phyloP scores from a whole-genome alignment of 495 filamentous ascomycete genomes.

The Lasiosphaeria miniovina region DNA sequence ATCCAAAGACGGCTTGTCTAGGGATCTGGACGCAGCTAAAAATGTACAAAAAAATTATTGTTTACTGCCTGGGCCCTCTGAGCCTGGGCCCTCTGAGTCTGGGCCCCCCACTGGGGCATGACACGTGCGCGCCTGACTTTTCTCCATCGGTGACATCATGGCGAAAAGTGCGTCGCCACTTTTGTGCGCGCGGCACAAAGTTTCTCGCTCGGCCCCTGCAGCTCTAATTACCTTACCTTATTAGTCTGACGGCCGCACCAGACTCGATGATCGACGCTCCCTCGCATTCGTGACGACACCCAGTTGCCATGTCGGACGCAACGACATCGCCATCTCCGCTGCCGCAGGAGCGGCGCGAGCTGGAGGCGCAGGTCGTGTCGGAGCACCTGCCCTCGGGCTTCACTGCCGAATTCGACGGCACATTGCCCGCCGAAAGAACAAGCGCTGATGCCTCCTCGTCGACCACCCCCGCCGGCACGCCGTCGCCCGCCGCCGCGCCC shows the following conservation, averaged over 20 bases:
- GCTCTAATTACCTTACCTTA: not conserved
- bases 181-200: not conserved
- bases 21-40: no score
- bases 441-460: constrained; percentile 14
- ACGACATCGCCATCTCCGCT: not conserved
- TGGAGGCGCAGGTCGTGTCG: constrained; percentile 38
- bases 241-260: not conserved
- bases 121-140: not conserved
- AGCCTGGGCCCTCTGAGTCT: no score
- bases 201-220: not conserved
- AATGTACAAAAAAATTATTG: no score
- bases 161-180: not conserved
- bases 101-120: not conserved
- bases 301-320: constrained; percentile 1
- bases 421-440: not conserved
- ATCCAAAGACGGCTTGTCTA: no score
- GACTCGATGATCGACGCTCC: not conserved
- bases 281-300: not conserved
- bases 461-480: not conserved
- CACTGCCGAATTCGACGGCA: constrained; percentile 39
- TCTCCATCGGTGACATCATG: constrained; percentile 2
- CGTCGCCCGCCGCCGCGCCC: constrained; percentile 21
- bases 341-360: constrained; percentile 15
- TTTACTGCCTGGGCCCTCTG: no score
- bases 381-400: constrained; percentile 46